Evolutionary conservation across 1,139 yeast species (phyloP).

Genomic region (Suhomyces wounanorum): DNA sequence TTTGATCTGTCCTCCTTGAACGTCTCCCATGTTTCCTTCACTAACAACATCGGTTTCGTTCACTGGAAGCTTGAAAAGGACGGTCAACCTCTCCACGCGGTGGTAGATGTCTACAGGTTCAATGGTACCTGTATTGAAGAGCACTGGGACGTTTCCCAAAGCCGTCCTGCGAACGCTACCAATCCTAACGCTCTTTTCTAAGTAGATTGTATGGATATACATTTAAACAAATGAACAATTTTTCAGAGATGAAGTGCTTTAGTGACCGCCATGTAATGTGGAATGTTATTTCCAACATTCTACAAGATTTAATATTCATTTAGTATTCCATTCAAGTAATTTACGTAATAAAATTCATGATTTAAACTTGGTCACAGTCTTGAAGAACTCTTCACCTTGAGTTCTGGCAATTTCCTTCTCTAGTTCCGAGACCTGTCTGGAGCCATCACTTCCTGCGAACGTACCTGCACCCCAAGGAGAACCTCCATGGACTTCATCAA

Average conservation of each 20-base stretch:
- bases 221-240: no score
- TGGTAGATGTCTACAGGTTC: conserved; percentile 3
- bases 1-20: not conserved
- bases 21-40: conserved; percentile 1
- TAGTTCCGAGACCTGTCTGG: conserved; percentile 66
- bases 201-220: not conserved
- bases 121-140: conserved; percentile 7
- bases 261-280: no score
- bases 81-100: not conserved
- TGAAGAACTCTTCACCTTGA: conserved; percentile 68
- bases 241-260: no score
- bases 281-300: no score
- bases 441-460: conserved; percentile 76
- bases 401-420: conserved; percentile 63
- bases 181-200: conserved; percentile 3
- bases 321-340: not conserved
- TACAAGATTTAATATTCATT: not conserved
- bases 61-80: not conserved
- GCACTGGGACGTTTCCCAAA: conserved; percentile 4
- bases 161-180: conserved; percentile 4
- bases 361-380: conserved; percentile 30
- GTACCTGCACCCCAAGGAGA: conserved; percentile 92
- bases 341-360: not conserved
- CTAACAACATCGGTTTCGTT: conserved; percentile 1
- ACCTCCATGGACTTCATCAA: conserved; percentile 77